Conservation (phyloP, 1,284 basidiomycete species). For the Baeospora myosura region DNA sequence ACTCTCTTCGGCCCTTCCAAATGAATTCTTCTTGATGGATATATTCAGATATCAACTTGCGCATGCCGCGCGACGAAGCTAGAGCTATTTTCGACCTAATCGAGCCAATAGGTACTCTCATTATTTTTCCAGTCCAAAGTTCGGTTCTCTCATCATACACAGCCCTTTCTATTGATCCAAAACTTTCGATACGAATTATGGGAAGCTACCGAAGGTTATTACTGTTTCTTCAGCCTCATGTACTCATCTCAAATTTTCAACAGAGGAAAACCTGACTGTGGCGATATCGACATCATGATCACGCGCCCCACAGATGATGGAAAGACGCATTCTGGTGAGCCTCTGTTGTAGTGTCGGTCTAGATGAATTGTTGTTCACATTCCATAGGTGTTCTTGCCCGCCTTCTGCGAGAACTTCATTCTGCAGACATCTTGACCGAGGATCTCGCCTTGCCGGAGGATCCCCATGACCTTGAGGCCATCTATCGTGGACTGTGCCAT, state of each 20-base stretch:
- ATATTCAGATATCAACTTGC: conserved; percentile 55
- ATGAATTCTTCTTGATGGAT: neutral
- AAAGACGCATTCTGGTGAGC: conserved; percentile 57
- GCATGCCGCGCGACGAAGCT: conserved; percentile 84
- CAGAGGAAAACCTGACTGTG: conserved; percentile 71
- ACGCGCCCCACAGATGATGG: conserved; percentile 71
- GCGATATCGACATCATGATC: conserved; percentile 87
- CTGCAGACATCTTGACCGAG: conserved; percentile 61
- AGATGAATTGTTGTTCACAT: neutral
- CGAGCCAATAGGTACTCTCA: conserved; percentile 50
- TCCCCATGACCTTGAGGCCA: conserved; percentile 53
- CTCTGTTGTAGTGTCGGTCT: conserved; percentile 3
- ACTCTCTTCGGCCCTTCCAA: neutral
- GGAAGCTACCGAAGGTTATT: conserved; percentile 75
- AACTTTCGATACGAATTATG: conserved; percentile 79
- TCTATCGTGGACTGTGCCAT: conserved; percentile 75
- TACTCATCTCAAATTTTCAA: neutral
- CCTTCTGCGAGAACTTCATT: conserved; percentile 53
- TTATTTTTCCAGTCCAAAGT: neutral
- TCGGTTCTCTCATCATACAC: conserved; percentile 3
- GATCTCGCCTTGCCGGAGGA: conserved; percentile 70
- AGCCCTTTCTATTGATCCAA: conserved; percentile 68
- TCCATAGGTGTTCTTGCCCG: conserved; percentile 50
- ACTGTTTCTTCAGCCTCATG: conserved; percentile 5
- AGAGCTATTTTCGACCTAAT: conserved; percentile 66